Conservation (phyloP, 352 stramenopile species). For the Pythium volutum region DNA sequence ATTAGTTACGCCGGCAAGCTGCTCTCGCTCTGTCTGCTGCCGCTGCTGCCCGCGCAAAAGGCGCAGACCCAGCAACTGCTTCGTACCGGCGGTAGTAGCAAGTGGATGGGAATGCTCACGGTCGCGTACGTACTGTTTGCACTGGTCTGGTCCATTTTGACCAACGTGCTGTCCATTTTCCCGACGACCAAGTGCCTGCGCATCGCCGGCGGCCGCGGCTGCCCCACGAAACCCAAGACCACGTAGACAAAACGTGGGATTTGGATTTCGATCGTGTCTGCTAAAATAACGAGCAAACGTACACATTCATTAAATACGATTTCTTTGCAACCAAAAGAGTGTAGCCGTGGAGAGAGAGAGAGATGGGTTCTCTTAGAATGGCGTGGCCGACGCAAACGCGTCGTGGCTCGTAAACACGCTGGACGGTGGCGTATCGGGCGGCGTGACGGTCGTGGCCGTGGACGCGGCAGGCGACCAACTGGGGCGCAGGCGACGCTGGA, state of each 20-base stretch:
- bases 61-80: slow-evolving; percentile 19
- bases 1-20: slow-evolving; percentile 23
- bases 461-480: slow-evolving; percentile 17
- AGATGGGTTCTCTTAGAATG: neutral
- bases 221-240: neutral
- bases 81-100: slow-evolving; percentile 20
- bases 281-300: no score
- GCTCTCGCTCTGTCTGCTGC: slow-evolving; percentile 19
- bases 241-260: neutral
- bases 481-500: slow-evolving; percentile 1
- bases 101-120: slow-evolving; percentile 22
- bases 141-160: slow-evolving; percentile 26
- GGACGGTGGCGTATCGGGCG: neutral
- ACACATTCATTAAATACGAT: neutral
- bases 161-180: slow-evolving; percentile 29
- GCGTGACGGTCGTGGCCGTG: slow-evolving; percentile 12
- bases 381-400: neutral
- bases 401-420: neutral
- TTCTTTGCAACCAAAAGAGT: neutral
- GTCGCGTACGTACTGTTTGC: slow-evolving; percentile 25
- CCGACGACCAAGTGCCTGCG: slow-evolving; percentile 26
- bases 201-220: slow-evolving; percentile 28
- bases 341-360: neutral
- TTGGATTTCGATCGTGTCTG: no score
- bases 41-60: slow-evolving; percentile 28